Percentiles rank a stretch among this genome's conserved stretches.
phyloP scores from a whole-genome alignment of 352 stramenopile species.

The Phytophthora citricola region DNA sequence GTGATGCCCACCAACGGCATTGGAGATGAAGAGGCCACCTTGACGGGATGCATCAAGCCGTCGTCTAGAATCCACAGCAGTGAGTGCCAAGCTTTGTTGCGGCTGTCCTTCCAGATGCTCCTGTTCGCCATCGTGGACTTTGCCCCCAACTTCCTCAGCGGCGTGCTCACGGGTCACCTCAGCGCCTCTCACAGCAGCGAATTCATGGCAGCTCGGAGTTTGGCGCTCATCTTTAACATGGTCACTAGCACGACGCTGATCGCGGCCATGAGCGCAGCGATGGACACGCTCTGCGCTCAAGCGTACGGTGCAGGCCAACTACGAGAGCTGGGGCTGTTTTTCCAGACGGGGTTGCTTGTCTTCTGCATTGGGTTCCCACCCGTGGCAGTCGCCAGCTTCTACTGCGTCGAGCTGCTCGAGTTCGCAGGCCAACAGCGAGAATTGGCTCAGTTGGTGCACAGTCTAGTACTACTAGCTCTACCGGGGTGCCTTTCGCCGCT shows the following conservation, averaged over 20 bases:
- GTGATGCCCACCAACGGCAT: slow-evolving; percentile 23
- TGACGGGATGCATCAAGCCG: slow-evolving; percentile 10
- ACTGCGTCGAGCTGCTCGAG: slow-evolving; percentile 81
- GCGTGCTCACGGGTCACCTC: slow-evolving; percentile 75
- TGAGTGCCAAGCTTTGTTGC: slow-evolving; percentile 31
- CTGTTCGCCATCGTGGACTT: slow-evolving; percentile 78
- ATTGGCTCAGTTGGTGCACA: slow-evolving; percentile 71
- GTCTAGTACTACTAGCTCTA: slow-evolving; percentile 74
- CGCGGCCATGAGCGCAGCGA: slow-evolving; percentile 84
- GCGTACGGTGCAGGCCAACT: slow-evolving; percentile 88
- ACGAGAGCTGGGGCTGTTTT: slow-evolving; percentile 87
- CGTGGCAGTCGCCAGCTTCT: slow-evolving; percentile 71
- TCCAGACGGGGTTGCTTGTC: slow-evolving; percentile 82
- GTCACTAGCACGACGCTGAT: slow-evolving; percentile 84
- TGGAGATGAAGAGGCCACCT: slow-evolving; percentile 15
- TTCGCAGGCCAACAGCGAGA: slow-evolving; percentile 69
- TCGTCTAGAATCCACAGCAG: slow-evolving; percentile 11
- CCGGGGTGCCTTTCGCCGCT: slow-evolving; percentile 75
- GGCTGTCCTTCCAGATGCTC: slow-evolving; percentile 47
- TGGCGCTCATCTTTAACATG: slow-evolving; percentile 86
- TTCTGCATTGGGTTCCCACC: slow-evolving; percentile 69
- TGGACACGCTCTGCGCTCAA: slow-evolving; percentile 90
- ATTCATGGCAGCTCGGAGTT: slow-evolving; percentile 77
- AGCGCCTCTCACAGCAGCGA: slow-evolving; percentile 66
- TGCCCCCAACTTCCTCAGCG: slow-evolving; percentile 65